A percentile compares a stretch with the other conserved stretches of the same genome.
phyloP scores from a whole-genome alignment of 1,284 basidiomycete species.

The Tylopilus sp. region DNA sequence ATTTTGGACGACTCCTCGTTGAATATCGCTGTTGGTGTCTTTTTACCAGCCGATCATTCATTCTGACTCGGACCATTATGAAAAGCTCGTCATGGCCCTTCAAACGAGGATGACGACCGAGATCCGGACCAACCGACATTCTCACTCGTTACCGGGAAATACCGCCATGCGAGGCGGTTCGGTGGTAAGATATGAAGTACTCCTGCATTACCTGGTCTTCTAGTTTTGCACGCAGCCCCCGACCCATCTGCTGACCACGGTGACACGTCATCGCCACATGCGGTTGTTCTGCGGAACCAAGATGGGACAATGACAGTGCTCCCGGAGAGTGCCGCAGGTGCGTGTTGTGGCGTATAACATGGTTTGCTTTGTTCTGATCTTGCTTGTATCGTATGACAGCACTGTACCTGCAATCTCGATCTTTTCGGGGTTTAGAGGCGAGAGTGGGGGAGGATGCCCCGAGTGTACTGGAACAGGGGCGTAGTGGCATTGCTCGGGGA shows the following conservation, averaged over 20 bases:
- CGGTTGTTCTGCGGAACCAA: conserved; percentile 61
- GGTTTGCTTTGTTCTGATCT: conserved; percentile 4
- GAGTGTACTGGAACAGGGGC: conserved; percentile 80
- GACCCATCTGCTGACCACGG: conserved; percentile 8
- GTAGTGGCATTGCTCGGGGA: conserved; percentile 85
- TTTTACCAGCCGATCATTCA: background rate
- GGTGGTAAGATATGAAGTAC: conserved; percentile 35
- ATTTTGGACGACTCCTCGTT: conserved; percentile 71
- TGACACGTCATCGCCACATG: conserved; percentile 28
- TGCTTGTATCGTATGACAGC: conserved; percentile 36
- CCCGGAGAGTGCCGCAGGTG: conserved; percentile 67
- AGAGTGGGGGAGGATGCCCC: conserved; percentile 80
- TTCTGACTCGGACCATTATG: background rate
- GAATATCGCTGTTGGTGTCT: conserved; percentile 23
- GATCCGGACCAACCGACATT: conserved; percentile 74
- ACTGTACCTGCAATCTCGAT: conserved; percentile 65
- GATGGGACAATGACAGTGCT: conserved; percentile 56
- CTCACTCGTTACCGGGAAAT: conserved; percentile 84
- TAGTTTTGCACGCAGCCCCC: background rate
- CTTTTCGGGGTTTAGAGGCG: conserved; percentile 82
- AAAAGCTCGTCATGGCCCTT: conserved; percentile 12
- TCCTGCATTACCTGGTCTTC: background rate
- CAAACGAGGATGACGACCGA: conserved; percentile 30
- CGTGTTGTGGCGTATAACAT: conserved; percentile 26
- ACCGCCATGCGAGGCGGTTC: conserved; percentile 74